Evolutionary conservation across 1,284 basidiomycete species (phyloP), one percentile per base, ranked within the genome.

Genomic region (Thelephora terrestris): DNA sequence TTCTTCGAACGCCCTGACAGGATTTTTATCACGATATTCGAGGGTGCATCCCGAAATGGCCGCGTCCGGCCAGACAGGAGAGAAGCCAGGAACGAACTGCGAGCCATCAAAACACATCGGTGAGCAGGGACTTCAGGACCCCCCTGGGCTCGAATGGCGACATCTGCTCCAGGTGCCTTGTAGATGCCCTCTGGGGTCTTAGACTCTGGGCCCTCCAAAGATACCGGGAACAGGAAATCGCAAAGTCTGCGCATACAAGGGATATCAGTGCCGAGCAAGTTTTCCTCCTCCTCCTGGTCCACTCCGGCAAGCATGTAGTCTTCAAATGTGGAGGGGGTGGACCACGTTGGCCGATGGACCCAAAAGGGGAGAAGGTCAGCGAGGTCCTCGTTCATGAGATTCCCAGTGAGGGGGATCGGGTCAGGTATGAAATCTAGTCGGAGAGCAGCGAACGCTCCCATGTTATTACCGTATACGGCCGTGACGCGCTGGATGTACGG

Each of bases 391-490:
- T 77, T 70, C 20, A 96, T 65, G 1, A 67, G 67, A 45, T 76
- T 74, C 1, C 89, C 88, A 0, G 66, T 63, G 7, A 87, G 59
- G 1, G 64, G 61, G 43, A 97, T 81, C 14, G 74, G 67, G 1
- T 68, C 69, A 0, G 86, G 78, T 24, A 66, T 65, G 43, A 81
- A 84, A 53, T 96, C 91, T 3, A 84, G 74, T 21, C 86, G 76
- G 43, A 99, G 70, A 0, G 91, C 94, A 2, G 84, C 92, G 63
- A 91, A 94, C 0, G 90, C 88, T 4, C 95, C 95, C 0, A 88
- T 85, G 51, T 81, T 86, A 59, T 92, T 98, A 3, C 88, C 84
- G 44, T 82, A 85, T 4, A 99, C 96, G 37, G 78, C 75, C 45
- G 87, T 79, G 18, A 89, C 80, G 12, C 95, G 83, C 59, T 98